Base-by-base conservation (phyloP, 176 grass and related monocot genomes). In the Aegilops longissima region DNA sequence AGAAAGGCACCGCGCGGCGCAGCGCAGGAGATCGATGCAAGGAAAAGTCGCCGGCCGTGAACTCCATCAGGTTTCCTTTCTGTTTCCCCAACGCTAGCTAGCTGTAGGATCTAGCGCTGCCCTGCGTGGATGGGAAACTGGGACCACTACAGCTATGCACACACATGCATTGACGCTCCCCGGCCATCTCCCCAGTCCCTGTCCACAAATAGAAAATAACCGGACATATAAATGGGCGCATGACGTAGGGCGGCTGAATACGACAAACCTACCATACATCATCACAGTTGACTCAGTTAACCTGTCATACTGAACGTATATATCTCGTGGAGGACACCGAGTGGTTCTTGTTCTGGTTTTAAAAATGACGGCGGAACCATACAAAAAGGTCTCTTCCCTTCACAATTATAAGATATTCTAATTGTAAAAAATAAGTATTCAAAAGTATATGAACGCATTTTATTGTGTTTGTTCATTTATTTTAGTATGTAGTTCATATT, bases 211-310 rank as follows among this genome's bases (percentile, higher is more conserved):
- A 68, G 66, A 33, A 69, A 69, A 69, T 20, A 21, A 16, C 8
- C 36, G 8, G 1, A 33, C 6, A 0, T 12, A 36, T 36, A 20
- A 70, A 35, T 70, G 16, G 66, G 73, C 14, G 6, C 6, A 30
- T 81, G 80, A 82, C 80, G 66, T 82, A 82, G 66, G 80, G 80
- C 80, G 80, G 80, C 80, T 56, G 4, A 4, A 71, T 82, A 58
- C 20, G 80, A 82, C 80, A 71, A 82, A 38, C 21, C 1, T 24
- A 5, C 2, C 3, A 13, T 0, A 16, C 66, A 20, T 71, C 66
- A 70, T 70, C 17, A 36, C 3, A 68, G 9, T 45, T 12, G 44
- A 45, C 44, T 45, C 11, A 12, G 11, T 12, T 45, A 45, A 12
- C 44, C 44, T 45, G 44, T 11, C 44, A 38, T 42, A 40, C 38